Conservation (phyloP, 495 filamentous ascomycete genomes). For the Trichocladium uniseriatum region DNA sequence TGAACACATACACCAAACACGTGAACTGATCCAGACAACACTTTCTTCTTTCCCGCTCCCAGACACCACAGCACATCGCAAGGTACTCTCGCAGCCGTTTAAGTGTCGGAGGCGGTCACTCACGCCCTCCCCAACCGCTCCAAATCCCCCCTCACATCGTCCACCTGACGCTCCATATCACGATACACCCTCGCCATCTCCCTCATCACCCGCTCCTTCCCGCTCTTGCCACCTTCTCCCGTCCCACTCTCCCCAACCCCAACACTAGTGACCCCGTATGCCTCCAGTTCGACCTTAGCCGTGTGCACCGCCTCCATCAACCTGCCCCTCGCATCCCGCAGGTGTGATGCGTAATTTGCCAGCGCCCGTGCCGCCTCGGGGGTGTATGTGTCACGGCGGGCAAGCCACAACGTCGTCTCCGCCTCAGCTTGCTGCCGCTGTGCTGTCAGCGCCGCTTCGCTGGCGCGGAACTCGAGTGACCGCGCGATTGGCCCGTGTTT, state of each 20-base stretch:
- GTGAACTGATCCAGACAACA: too few relatives aligned
- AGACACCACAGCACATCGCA: too few relatives aligned
- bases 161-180: conserved; percentile 43
- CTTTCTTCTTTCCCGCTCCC: too few relatives aligned
- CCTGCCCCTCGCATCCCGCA: conserved; percentile 41
- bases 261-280: conserved; percentile 40
- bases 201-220: conserved; percentile 39
- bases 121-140: conserved; percentile 37
- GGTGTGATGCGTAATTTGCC: conserved; percentile 42
- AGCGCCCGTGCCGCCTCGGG: conserved; percentile 50
- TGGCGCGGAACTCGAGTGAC: conserved; percentile 51
- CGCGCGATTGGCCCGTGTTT: conserved; percentile 61
- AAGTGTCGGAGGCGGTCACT: background rate
- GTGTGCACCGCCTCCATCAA: conserved; percentile 38
- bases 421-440: conserved; percentile 37
- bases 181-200: conserved; percentile 56
- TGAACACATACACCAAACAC: background rate
- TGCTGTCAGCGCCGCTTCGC: conserved; percentile 43
- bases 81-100: too few relatives aligned
- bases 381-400: conserved; percentile 42
- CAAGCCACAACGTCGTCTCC: conserved; percentile 24
- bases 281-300: conserved; percentile 42
- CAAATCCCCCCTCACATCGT: conserved; percentile 49
- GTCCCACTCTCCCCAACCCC: conserved; percentile 18
- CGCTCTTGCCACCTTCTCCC: conserved; percentile 12